Conservation (phyloP, 139 green algal species). For the Chlorella sorokiniana region DNA sequence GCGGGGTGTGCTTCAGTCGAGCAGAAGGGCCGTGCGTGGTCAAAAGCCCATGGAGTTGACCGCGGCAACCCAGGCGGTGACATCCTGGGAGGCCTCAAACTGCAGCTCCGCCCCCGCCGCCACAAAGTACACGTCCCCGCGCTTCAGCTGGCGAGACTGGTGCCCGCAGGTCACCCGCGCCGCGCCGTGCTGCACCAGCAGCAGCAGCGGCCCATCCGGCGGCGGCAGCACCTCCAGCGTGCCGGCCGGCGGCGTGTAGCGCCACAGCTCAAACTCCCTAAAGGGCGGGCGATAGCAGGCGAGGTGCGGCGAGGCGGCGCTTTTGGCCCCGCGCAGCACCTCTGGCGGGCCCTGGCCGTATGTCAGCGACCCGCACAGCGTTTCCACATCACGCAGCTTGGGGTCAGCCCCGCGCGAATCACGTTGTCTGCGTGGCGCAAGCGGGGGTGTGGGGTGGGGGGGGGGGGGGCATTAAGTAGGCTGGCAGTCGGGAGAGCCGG, state of each 20-base stretch:
- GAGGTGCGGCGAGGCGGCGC: not conserved
- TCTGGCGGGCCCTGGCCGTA: slow-evolving; percentile 72
- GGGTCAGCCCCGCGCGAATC: slow-evolving; percentile 94
- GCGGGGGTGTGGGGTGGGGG: not conserved
- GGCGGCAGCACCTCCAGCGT: slow-evolving; percentile 18
- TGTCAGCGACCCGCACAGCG: slow-evolving; percentile 89
- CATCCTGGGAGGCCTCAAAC: not conserved
- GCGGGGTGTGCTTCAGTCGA: too few species aligned
- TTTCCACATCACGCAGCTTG: slow-evolving; percentile 88
- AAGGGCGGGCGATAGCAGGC: slow-evolving; percentile 29
- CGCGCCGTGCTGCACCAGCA: slow-evolving; percentile 37
- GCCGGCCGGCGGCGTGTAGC: slow-evolving; percentile 51
- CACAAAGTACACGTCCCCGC: slow-evolving; percentile 45
- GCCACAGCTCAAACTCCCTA: slow-evolving; percentile 96
- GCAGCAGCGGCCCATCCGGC: slow-evolving; percentile 14
- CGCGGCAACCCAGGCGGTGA: slow-evolving; percentile 28
- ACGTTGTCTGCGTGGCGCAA: slow-evolving; percentile 88
- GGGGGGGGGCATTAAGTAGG: not conserved
- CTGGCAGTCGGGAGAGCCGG: too few species aligned
- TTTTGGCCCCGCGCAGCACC: slow-evolving; percentile 19
- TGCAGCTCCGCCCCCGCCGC: slow-evolving; percentile 27
- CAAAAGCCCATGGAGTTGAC: slow-evolving; percentile 43
- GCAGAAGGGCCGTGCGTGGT: too few species aligned
- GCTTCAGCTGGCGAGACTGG: slow-evolving; percentile 9
- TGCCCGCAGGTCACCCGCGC: slow-evolving; percentile 1